Base-by-base conservation (phyloP, 1,139 yeast species). In the Kodamaea derodonti region DNA sequence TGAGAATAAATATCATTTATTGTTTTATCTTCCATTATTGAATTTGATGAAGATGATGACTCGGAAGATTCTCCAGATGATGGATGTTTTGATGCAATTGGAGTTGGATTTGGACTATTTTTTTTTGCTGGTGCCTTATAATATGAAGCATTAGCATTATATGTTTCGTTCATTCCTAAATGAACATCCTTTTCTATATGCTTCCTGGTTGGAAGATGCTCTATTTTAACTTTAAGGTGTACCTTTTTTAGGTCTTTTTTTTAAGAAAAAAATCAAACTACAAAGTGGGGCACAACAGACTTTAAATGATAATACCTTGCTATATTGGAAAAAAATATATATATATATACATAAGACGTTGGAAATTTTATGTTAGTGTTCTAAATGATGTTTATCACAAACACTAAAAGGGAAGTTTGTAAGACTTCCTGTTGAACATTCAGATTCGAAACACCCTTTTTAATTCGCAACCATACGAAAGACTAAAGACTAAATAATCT, bases 161-260 rank as follows among this genome's bases (percentile, higher is more conserved):
- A 45, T 29, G 41, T 32, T 36, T 45, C 47, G 40, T 45, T 45
- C 48, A 45, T 45, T 30, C 32, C 11, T 14, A 25, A 13, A 25
- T 25, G 28, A 14, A 25, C 28, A 25, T 25, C 17, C 15, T 25
- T 14, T 25, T 25, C 17, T 25, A 12, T 25, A 9, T 25, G 11
- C 17, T 25, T 10, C 28, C 28, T 25, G 12, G 15, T 14, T 25
- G 15, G 28, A 14, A 13, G 15, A 14, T 13, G 17, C 12, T 14
- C 15, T 25, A 25, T 25, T 25, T 25, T 13, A 25, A 14, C 17
- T 25, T 25, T 25, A 6, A 17, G 28, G 9, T 6, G 22, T 7
- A 13, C 26, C 26, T 24, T 24, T 24, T 24, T 6, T 7, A 11
- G 6, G 12, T n/a, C n/a, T 24, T 24, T 24, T 24, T 24, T 24